A percentile compares a stretch with the other conserved stretches of the same genome.
Evolutionary conservation across 1,139 yeast species (phyloP).

Genomic region (Candida mesenterica): DNA sequence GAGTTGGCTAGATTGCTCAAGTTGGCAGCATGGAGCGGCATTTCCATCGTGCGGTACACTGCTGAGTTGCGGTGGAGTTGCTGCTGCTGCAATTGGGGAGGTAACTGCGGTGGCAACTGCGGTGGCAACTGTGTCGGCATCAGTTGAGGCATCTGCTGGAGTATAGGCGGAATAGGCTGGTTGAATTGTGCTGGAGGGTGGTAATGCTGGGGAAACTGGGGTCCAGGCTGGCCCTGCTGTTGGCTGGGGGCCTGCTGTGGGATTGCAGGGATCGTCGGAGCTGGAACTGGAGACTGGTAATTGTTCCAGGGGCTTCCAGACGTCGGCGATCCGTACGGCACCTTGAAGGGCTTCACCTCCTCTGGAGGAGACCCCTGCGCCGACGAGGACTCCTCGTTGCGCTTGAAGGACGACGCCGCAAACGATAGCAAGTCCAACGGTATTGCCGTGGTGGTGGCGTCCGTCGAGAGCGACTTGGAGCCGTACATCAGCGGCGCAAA

Average conservation of each 20-base stretch:
- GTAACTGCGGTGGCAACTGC: conserved; percentile 1
- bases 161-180: conserved; percentile 1
- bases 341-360: not conserved
- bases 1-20: not conserved
- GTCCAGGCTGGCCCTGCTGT: not conserved
- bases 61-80: not conserved
- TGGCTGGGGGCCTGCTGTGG: no score
- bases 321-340: not conserved
- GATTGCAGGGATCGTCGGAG: no score
- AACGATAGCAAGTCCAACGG: conserved; percentile 38
- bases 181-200: conserved; percentile 1
- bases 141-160: conserved; percentile 1
- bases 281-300: not conserved
- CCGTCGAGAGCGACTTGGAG: conserved; percentile 13
- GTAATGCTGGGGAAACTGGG: not conserved
- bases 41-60: not conserved
- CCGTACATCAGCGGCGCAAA: conserved; percentile 10
- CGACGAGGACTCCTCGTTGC: not conserved
- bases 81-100: conserved; percentile 1
- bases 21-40: not conserved
- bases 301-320: not conserved
- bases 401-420: conserved; percentile 25
- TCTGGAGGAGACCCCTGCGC: not conserved
- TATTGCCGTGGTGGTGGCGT: conserved; percentile 18
- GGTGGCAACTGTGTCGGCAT: not conserved